A percentile compares a stretch with the other conserved stretches of the same genome.
phyloP scores from a whole-genome alignment of 371 early-diverging fungal genomes.

The Umbelopsis sp. region DNA sequence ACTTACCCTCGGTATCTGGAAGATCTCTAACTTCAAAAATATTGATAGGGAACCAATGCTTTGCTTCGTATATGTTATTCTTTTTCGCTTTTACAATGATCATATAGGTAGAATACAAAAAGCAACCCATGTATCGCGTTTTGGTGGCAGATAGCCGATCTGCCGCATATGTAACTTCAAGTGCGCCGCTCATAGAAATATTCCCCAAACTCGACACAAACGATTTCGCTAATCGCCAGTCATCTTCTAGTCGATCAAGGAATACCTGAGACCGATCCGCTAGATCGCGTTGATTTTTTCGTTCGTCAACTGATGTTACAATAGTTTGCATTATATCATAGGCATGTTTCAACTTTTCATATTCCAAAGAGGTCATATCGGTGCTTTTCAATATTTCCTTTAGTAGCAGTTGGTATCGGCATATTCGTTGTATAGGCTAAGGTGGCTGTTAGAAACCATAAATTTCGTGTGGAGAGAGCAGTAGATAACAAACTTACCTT shows the following conservation, averaged over 20 bases:
- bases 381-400: constrained; percentile 48
- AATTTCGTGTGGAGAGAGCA: background rate
- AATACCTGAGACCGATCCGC: constrained; percentile 43
- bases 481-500: constrained; percentile 32
- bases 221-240: constrained; percentile 38
- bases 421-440: constrained; percentile 53
- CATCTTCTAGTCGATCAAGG: constrained; percentile 40
- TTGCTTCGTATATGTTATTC: constrained; percentile 52
- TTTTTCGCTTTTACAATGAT: constrained; percentile 61
- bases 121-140: constrained; percentile 55
- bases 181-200: constrained; percentile 40
- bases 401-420: constrained; percentile 48
- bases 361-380: constrained; percentile 30
- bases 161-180: constrained; percentile 51
- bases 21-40: constrained; percentile 51
- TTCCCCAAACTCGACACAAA: constrained; percentile 39
- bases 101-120: constrained; percentile 56
- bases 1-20: constrained; percentile 42
- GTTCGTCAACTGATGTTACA: constrained; percentile 41
- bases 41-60: constrained; percentile 62
- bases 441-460: background rate
- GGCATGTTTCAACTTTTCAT: constrained; percentile 29
- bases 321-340: constrained; percentile 36
- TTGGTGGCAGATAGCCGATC: constrained; percentile 32
- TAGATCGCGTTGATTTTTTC: constrained; percentile 36